Evolutionary conservation across 2,329 filamentous ascomycete species (phyloP).

Genomic region (Thelonectria rubi): DNA sequence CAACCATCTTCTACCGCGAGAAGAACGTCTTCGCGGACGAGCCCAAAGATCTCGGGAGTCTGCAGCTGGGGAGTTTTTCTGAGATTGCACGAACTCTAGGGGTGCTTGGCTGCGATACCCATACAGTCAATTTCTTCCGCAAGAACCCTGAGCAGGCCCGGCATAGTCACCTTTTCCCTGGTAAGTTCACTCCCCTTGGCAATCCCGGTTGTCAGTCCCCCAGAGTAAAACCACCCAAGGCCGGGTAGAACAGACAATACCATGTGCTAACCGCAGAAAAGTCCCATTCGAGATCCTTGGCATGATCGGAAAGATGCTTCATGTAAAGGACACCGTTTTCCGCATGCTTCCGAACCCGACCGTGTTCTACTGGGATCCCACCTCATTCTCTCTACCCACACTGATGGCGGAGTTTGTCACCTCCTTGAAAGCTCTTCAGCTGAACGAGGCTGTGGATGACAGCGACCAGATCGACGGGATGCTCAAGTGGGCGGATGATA

Average conservation of each 20-base stretch:
- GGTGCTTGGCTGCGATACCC: slow-evolving; percentile 50
- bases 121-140: slow-evolving; percentile 46
- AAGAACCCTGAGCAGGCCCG: slow-evolving; percentile 29
- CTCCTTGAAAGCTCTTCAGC: background rate
- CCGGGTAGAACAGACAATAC: background rate
- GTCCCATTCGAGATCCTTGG: slow-evolving; percentile 47
- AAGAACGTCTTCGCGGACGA: slow-evolving; percentile 37
- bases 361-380: slow-evolving; percentile 33
- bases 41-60: slow-evolving; percentile 31
- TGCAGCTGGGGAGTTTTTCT: slow-evolving; percentile 47
- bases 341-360: slow-evolving; percentile 54
- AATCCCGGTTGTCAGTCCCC: background rate
- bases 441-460: background rate
- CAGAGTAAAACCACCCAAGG: background rate
- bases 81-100: slow-evolving; percentile 50
- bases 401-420: slow-evolving; percentile 25
- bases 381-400: slow-evolving; percentile 26
- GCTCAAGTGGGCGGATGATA: slow-evolving; percentile 26
- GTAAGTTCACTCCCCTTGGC: slow-evolving; percentile 16
- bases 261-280: background rate
- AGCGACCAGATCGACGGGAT: slow-evolving; percentile 23
- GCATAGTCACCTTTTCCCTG: slow-evolving; percentile 31
- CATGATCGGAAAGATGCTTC: slow-evolving; percentile 50
- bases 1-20: slow-evolving; percentile 48
- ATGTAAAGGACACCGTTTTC: slow-evolving; percentile 50